Percentiles rank a stretch among this genome's conserved stretches.
Evolutionary conservation across 805 yeast species (phyloP).

Genomic region (Metschnikowia baotianmanensis): DNA sequence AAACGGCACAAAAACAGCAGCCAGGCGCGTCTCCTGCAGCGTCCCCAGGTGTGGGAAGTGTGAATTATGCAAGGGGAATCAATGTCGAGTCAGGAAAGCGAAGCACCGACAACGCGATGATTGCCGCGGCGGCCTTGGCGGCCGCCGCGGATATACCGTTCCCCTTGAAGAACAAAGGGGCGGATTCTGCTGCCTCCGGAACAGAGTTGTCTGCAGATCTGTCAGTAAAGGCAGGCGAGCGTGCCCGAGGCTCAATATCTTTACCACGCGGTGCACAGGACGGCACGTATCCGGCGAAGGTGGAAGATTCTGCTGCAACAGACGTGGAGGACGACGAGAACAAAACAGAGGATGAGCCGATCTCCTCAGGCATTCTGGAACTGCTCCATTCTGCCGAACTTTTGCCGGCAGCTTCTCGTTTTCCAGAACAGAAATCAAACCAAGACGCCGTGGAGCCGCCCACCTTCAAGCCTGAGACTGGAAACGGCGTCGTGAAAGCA

Average conservation of each 20-base stretch:
- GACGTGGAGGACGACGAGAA: conserved; percentile 27
- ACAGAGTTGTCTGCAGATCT: background rate
- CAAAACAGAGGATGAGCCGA: conserved; percentile 26
- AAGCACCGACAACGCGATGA: conserved; percentile 50
- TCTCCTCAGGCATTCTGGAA: conserved; percentile 2
- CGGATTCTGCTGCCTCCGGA: background rate
- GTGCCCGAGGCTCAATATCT: background rate
- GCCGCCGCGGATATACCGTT: conserved; percentile 78
- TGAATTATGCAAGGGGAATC: conserved; percentile 38
- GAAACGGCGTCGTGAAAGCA: too few relatives aligned
- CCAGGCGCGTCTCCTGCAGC: conserved; percentile 5
- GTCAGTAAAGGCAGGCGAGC: background rate
- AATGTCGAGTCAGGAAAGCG: conserved; percentile 34
- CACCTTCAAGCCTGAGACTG: too few relatives aligned
- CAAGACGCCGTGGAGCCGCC: too few relatives aligned
- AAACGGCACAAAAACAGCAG: conserved; percentile 7
- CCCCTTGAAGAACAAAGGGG: conserved; percentile 20
- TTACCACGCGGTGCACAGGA: background rate
- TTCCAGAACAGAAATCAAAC: too few relatives aligned
- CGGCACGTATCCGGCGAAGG: background rate
- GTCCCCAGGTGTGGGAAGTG: conserved; percentile 49
- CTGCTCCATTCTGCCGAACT: background rate
- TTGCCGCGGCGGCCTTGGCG: conserved; percentile 82
- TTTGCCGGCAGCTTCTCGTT: background rate
- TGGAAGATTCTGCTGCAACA: conserved; percentile 13